phyloP scores from a whole-genome alignment of 129 eudicot genomes.

The Ambrosia artemisiifolia region DNA sequence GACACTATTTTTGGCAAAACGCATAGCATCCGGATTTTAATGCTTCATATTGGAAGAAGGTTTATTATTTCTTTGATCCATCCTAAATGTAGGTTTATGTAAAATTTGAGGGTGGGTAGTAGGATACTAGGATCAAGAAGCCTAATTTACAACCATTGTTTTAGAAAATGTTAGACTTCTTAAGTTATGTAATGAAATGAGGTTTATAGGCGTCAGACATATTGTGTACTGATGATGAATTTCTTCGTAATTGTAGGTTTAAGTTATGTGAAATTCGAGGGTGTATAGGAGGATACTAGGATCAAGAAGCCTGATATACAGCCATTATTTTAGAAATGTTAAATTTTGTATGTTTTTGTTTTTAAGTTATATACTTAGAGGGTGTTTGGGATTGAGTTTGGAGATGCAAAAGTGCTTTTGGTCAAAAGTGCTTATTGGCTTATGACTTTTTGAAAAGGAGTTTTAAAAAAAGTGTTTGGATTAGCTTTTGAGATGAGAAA shows the following conservation, averaged over 20 bases:
- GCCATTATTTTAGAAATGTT: neutral
- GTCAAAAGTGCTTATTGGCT: too few relatives aligned
- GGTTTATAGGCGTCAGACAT: too few relatives aligned
- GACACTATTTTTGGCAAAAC: neutral
- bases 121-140: neutral
- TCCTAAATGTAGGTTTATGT: too few relatives aligned
- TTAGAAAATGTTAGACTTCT: neutral
- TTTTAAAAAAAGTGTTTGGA: too few relatives aligned
- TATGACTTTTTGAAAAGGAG: too few relatives aligned
- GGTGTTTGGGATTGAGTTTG: too few relatives aligned
- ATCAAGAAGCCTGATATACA: constrained; percentile 4
- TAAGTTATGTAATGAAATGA: neutral
- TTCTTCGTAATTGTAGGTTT: too few relatives aligned
- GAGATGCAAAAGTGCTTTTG: too few relatives aligned
- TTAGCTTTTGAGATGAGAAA: too few relatives aligned
- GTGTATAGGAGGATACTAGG: neutral
- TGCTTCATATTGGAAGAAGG: neutral
- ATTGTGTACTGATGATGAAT: too few relatives aligned
- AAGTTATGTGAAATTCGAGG: neutral
- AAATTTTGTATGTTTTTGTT: neutral
- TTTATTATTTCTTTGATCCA: neutral
- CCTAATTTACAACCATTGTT: neutral
- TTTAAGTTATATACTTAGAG: constrained; percentile 7
- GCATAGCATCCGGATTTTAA: neutral
- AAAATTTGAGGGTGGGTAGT: neutral